Evolutionary conservation across 1,284 basidiomycete species (phyloP).

Genomic region (Cutaneotrichosporon sp.): DNA sequence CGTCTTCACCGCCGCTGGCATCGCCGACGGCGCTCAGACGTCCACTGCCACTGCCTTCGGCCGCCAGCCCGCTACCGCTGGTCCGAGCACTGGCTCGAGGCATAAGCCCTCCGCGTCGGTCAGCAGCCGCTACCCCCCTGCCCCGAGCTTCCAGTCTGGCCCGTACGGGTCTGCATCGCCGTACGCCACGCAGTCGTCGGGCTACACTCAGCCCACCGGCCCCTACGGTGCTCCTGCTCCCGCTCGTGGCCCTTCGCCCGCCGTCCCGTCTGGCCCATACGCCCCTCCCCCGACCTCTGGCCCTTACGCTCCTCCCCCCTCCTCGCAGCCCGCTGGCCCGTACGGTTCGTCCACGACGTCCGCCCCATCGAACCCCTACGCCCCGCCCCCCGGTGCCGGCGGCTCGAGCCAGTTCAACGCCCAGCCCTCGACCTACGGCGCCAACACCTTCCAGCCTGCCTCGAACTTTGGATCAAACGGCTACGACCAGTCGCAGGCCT

Average conservation of each 20-base stretch:
- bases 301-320: constrained; percentile 21
- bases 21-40: constrained; percentile 16
- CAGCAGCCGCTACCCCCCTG: constrained; percentile 15
- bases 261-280: constrained; percentile 29
- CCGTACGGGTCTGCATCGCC: constrained; percentile 8
- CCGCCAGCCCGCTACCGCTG: constrained; percentile 19
- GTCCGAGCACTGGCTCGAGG: constrained; percentile 7
- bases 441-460: constrained; percentile 4
- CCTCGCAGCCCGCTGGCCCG: constrained; percentile 7
- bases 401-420: not conserved
- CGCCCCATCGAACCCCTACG: constrained; percentile 26
- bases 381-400: constrained; percentile 22
- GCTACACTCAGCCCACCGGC: constrained; percentile 4
- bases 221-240: constrained; percentile 11
- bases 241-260: constrained; percentile 9
- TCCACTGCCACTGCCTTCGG: constrained; percentile 24
- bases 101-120: constrained; percentile 9
- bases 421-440: not conserved
- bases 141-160: constrained; percentile 15
- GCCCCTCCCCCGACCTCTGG: constrained; percentile 27
- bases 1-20: constrained; percentile 41
- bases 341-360: constrained; percentile 3
- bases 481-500: constrained; percentile 37
- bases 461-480: constrained; percentile 22
- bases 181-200: constrained; percentile 2